Conservation (phyloP, 2,329 filamentous ascomycete genomes). For the Ascochyta pisi region DNA sequence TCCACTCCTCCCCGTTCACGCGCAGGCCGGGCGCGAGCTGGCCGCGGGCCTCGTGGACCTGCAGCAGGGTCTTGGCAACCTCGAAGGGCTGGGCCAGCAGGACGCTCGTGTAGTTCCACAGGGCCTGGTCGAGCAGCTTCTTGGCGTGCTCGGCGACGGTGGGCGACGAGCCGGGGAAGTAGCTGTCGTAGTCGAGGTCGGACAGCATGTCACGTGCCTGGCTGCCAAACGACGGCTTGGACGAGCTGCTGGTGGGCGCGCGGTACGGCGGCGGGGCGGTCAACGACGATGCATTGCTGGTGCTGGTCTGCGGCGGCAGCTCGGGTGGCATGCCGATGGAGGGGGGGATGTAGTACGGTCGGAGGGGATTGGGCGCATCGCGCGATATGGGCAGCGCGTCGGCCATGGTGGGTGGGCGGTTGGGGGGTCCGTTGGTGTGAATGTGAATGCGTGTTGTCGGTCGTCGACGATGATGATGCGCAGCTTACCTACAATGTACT, state of each 20-base stretch:
- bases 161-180: constrained; percentile 77
- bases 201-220: constrained; percentile 84
- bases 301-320: constrained; percentile 33
- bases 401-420: background rate
- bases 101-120: constrained; percentile 92
- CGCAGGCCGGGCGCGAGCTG: constrained; percentile 34
- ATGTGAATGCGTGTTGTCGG: background rate
- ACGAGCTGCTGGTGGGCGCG: constrained; percentile 32
- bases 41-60: constrained; percentile 67
- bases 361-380: constrained; percentile 66
- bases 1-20: constrained; percentile 24
- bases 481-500: background rate
- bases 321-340: constrained; percentile 67
- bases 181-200: constrained; percentile 91
- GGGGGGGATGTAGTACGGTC: constrained; percentile 75
- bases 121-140: constrained; percentile 79
- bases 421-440: too few species aligned
- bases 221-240: constrained; percentile 61
- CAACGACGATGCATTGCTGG: background rate
- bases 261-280: constrained; percentile 43
- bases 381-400: constrained; percentile 52
- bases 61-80: constrained; percentile 91
- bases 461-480: background rate
- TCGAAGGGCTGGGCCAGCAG: constrained; percentile 95
- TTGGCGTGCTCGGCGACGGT: constrained; percentile 73